Percentiles rank a stretch among this genome's conserved stretches.
These are phyloP conservation scores for Prototheca wickerhamii DNA, from an alignment of 163 green algal genomes.

Conservation along the genomic window DNA sequence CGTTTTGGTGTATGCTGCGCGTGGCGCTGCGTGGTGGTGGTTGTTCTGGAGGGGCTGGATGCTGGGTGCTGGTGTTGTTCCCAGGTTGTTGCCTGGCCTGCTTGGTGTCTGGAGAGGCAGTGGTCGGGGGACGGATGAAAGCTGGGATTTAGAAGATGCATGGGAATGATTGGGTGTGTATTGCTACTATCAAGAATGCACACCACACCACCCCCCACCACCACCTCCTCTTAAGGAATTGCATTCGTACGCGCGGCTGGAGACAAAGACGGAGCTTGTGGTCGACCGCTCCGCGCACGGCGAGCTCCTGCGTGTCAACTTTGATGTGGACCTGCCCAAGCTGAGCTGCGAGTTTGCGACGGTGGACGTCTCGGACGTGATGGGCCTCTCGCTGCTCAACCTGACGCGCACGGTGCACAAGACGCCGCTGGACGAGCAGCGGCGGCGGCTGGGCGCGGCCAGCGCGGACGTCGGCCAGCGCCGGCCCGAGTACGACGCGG, in stretches of 20 bases:
- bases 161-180: too few species aligned
- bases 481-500: conserved; percentile 33
- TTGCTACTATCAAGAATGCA: not conserved
- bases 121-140: too few species aligned
- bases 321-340: conserved; percentile 77
- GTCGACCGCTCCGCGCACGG: conserved; percentile 76
- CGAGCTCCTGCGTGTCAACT: conserved; percentile 91
- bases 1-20: conserved; percentile 3
- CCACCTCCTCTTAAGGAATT: conserved; percentile 58
- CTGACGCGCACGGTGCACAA: conserved; percentile 89
- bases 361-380: conserved; percentile 81
- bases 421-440: conserved; percentile 57
- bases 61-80: too few species aligned
- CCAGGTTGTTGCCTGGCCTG: too few species aligned
- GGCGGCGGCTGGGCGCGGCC: conserved; percentile 36
- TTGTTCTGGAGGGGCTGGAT: not conserved
- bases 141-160: too few species aligned
- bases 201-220: not conserved
- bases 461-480: conserved; percentile 30
- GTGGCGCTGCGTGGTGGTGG: not conserved
- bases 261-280: conserved; percentile 62
- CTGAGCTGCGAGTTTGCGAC: conserved; percentile 93
- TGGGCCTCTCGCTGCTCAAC: conserved; percentile 88
- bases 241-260: conserved; percentile 49
- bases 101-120: too few species aligned